Conservation (phyloP, 192 early-diverging fungal genomes). For the Backusella tarrabulga region DNA sequence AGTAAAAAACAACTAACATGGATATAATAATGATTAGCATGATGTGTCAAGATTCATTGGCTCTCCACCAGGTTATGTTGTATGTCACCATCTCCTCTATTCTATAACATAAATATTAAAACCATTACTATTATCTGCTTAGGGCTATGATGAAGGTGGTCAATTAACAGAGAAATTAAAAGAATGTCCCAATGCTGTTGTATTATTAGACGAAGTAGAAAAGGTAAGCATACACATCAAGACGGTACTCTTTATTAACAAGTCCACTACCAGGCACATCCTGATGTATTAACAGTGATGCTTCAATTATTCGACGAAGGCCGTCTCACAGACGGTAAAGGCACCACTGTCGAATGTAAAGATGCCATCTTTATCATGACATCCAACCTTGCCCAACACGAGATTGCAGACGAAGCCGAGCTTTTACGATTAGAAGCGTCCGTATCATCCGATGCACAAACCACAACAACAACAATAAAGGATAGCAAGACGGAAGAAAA, state of each 20-base stretch:
- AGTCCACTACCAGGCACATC: slow-evolving; percentile 27
- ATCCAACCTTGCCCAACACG: slow-evolving; percentile 45
- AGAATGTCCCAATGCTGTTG: slow-evolving; percentile 44
- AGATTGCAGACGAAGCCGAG: slow-evolving; percentile 47
- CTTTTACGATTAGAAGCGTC: slow-evolving; percentile 38
- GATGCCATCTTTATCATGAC: slow-evolving; percentile 51
- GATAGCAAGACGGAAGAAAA: neutral
- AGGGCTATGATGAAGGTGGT: slow-evolving; percentile 47
- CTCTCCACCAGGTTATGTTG: slow-evolving; percentile 45
- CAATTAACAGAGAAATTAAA: slow-evolving; percentile 46
- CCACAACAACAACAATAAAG: neutral
- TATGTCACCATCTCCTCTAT: neutral
- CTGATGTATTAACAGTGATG: slow-evolving; percentile 45
- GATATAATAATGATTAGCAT: slow-evolving; percentile 21
- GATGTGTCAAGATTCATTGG: slow-evolving; percentile 46
- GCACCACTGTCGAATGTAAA: slow-evolving; percentile 42
- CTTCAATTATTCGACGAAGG: slow-evolving; percentile 48
- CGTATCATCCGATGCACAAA: slow-evolving; percentile 30
- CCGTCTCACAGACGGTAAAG: slow-evolving; percentile 45
- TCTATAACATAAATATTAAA: neutral
- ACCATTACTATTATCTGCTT: neutral
- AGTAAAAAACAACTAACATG: no score
- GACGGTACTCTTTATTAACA: neutral
- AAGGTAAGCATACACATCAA: slow-evolving; percentile 22
- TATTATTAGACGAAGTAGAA: slow-evolving; percentile 46